Percentiles rank a stretch among this genome's conserved stretches.
phyloP scores from a whole-genome alignment of 805 yeast genomes.

The Candida multigemmis region DNA sequence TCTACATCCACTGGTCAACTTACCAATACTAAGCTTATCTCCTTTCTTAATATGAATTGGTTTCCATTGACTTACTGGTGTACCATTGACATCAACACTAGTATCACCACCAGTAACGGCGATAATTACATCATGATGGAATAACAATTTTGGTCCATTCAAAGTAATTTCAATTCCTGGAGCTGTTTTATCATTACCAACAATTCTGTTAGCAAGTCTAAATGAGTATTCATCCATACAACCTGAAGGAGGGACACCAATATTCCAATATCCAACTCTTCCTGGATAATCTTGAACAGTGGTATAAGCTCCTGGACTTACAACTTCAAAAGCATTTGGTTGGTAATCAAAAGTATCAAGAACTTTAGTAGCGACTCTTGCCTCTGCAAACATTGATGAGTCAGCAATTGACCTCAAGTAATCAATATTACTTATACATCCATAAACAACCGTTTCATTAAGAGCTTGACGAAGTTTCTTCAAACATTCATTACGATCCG shows the following conservation, averaged over 20 bases:
- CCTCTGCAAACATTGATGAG: constrained; percentile 76
- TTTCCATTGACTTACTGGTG: constrained; percentile 50
- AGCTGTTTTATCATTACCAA: constrained; percentile 73
- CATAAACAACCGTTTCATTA: constrained; percentile 78
- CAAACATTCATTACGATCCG: constrained; percentile 79
- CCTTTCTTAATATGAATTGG: constrained; percentile 70
- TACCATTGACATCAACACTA: constrained; percentile 58
- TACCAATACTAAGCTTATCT: constrained; percentile 73
- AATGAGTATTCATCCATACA: constrained; percentile 95
- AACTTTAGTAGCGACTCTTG: constrained; percentile 79
- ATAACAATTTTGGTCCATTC: constrained; percentile 75
- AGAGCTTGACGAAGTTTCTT: constrained; percentile 69
- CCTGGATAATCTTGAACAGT: constrained; percentile 98
- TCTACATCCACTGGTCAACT: constrained; percentile 76
- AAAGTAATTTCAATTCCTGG: constrained; percentile 90
- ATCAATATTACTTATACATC: constrained; percentile 85
- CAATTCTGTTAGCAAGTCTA: constrained; percentile 81
- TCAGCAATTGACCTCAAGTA: constrained; percentile 80
- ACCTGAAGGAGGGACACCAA: constrained; percentile 98
- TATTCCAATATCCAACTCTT: constrained; percentile 76
- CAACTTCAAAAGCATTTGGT: constrained; percentile 79
- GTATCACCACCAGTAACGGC: constrained; percentile 84
- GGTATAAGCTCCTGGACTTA: constrained; percentile 69
- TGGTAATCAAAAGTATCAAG: constrained; percentile 72
- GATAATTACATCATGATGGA: constrained; percentile 73